A percentile compares a stretch with the other conserved stretches of the same genome.
Evolutionary conservation across 805 yeast genomes (phyloP).

Genomic region (Cyberlindnera bimundalis): DNA sequence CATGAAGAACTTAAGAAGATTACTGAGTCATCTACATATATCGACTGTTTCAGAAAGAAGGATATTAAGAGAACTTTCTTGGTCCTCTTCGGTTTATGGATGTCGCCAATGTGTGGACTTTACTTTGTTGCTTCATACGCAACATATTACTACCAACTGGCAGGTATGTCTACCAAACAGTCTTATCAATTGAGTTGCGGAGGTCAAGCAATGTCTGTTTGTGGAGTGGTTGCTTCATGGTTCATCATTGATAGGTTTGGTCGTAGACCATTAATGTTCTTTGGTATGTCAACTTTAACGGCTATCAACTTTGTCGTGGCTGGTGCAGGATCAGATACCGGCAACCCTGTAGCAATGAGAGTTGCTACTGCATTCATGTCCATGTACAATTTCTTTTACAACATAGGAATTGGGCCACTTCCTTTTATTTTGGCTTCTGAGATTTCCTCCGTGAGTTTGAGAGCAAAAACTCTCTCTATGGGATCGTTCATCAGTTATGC

Average conservation of each 20-base stretch:
- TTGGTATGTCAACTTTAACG: slow-evolving; percentile 29
- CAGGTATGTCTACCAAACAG: slow-evolving; percentile 41
- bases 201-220: slow-evolving; percentile 30
- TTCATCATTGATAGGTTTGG: slow-evolving; percentile 31
- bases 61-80: slow-evolving; percentile 40
- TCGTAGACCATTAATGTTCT: slow-evolving; percentile 27
- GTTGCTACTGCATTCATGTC: slow-evolving; percentile 25
- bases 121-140: slow-evolving; percentile 40
- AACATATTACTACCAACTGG: slow-evolving; percentile 44
- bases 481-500: slow-evolving; percentile 28
- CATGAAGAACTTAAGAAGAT: slow-evolving; percentile 27
- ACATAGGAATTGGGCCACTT: slow-evolving; percentile 36
- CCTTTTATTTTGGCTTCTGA: slow-evolving; percentile 36
- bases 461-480: slow-evolving; percentile 37
- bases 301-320: slow-evolving; percentile 11
- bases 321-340: slow-evolving; percentile 5
- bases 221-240: slow-evolving; percentile 31
- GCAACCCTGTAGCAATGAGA: slow-evolving; percentile 1
- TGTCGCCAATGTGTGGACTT: slow-evolving; percentile 42
- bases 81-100: slow-evolving; percentile 30
- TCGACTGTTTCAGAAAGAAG: slow-evolving; percentile 42
- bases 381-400: slow-evolving; percentile 31
- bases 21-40: slow-evolving; percentile 30
- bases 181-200: slow-evolving; percentile 36
- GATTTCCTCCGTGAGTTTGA: slow-evolving; percentile 33